Evolutionary conservation across 768 basidiomycete genomes (phyloP), one percentile per base, ranked within the genome.

Genomic region (Mycena haematopus): DNA sequence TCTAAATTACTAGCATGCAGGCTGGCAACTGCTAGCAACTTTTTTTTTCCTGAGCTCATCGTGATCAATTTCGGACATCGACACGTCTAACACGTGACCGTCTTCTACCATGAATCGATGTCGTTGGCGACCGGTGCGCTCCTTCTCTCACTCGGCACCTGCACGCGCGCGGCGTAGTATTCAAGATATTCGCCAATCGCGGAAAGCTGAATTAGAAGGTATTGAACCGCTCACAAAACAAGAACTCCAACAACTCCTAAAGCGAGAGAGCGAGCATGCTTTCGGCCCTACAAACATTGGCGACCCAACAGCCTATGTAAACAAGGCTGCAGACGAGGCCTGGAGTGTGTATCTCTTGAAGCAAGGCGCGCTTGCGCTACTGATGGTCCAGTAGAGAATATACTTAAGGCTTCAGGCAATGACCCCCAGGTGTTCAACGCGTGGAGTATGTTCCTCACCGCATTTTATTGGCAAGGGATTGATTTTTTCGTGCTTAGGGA

Each of bases 361-460:
- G 1, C 22, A 52, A 59, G 9, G 21, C 50, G 22, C 11, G 31
- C 46, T n/a, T 52, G 21, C 9, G 25, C 17, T 29, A n/a, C 47
- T 61, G 35, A 62, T 29, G 11, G 17, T 46, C 44, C 6, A 4
- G 21, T 47, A 67, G 66, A 67, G 52, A 25, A 60, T 4, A 25
- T 60, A 6, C 45, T 67, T 0, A 51, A 60, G 22, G 46, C 40
- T 35, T 67, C 66, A 17, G 56, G 56, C n/a, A 67, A 67, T 36
- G 62, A 67, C 27, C 66, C 62, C 9, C 7, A 19, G 35, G 40
- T 67, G 21, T 58, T 64, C 31, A 44, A 64, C 1, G 62, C 54
- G 27, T 67, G 66, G 66, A 27, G 66, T 67, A 67, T 11, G 62
- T 60, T 49, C 14, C 10, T 6, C 22, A 6, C 17, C 15, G 2